Percentiles rank a stretch among this genome's conserved stretches.
Conservation (phyloP, 345 rosid species). For the Gossypium australe region DNA sequence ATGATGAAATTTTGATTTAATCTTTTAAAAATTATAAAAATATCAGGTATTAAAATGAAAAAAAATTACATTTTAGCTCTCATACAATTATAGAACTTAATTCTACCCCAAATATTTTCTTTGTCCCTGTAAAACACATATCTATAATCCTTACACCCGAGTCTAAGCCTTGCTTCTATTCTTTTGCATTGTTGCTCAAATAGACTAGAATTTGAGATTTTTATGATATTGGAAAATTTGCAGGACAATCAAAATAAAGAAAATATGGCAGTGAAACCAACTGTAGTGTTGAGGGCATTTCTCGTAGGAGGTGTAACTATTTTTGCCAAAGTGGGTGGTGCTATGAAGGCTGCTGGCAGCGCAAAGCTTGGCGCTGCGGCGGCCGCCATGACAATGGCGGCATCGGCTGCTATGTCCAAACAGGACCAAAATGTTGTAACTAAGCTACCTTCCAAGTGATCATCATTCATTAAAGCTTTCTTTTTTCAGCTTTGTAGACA, state of each 20-base stretch:
- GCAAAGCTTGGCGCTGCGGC: conserved; percentile 87
- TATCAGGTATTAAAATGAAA: too few relatives aligned
- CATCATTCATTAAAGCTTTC: neutral
- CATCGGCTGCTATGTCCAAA: conserved; percentile 61
- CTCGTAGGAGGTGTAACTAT: conserved; percentile 77
- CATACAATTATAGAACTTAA: too few relatives aligned
- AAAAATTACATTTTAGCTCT: too few relatives aligned
- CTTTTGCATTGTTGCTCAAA: too few relatives aligned
- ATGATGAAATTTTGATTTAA: too few relatives aligned
- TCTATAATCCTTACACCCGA: too few relatives aligned
- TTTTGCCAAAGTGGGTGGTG: conserved; percentile 72
- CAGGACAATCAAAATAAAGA: conserved; percentile 15
- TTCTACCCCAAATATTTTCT: too few relatives aligned
- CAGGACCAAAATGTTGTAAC: conserved; percentile 41
- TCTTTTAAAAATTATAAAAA: too few relatives aligned
- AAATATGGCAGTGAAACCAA: conserved; percentile 76
- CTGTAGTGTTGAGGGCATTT: conserved; percentile 76
- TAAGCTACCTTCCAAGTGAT: conserved; percentile 32
- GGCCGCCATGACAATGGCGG: conserved; percentile 77
- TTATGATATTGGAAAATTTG: neutral
- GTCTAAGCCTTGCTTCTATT: too few relatives aligned
- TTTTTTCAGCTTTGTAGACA: too few relatives aligned
- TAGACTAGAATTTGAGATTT: neutral
- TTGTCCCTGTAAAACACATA: too few relatives aligned
- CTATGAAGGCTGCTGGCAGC: conserved; percentile 86